Conservation (phyloP, 768 basidiomycete species). For the Auricularia cornea region DNA sequence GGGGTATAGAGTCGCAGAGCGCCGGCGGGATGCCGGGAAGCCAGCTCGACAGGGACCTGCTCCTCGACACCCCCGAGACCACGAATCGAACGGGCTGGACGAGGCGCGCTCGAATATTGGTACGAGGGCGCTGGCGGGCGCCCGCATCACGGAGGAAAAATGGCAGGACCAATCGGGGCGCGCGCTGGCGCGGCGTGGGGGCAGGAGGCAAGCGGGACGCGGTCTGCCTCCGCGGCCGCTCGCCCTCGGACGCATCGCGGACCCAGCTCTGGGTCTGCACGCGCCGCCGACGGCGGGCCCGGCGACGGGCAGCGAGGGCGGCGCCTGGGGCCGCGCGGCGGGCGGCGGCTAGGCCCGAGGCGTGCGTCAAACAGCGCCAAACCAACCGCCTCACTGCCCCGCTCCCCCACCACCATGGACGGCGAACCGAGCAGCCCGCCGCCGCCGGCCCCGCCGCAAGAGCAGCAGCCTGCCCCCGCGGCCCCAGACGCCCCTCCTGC, state of each 20-base stretch:
- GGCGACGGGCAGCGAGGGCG: background rate
- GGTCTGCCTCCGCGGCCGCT: background rate
- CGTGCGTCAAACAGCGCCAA: background rate
- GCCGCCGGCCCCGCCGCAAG: background rate
- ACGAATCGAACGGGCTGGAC: too few species aligned
- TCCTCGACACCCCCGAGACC: too few species aligned
- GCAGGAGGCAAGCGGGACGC: too few species aligned
- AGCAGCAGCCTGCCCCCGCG: too few species aligned
- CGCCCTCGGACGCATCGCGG: background rate
- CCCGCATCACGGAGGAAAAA: too few species aligned
- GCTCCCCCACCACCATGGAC: background rate
- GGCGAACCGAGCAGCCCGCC: background rate
- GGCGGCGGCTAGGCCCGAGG: background rate
- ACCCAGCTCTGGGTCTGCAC: background rate
- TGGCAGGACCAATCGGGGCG: too few species aligned
- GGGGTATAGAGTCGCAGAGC: too few species aligned
- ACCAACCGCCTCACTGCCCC: background rate
- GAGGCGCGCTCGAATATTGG: too few species aligned
- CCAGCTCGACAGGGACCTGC: too few species aligned
- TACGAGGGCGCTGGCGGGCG: too few species aligned
- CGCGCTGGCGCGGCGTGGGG: too few species aligned
- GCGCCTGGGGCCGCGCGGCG: background rate
- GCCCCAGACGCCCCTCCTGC: background rate
- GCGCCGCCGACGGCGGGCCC: background rate
- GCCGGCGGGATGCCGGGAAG: too few species aligned